phyloP scores from a whole-genome alignment of 1,284 basidiomycete species.

The Malassezia restricta region DNA sequence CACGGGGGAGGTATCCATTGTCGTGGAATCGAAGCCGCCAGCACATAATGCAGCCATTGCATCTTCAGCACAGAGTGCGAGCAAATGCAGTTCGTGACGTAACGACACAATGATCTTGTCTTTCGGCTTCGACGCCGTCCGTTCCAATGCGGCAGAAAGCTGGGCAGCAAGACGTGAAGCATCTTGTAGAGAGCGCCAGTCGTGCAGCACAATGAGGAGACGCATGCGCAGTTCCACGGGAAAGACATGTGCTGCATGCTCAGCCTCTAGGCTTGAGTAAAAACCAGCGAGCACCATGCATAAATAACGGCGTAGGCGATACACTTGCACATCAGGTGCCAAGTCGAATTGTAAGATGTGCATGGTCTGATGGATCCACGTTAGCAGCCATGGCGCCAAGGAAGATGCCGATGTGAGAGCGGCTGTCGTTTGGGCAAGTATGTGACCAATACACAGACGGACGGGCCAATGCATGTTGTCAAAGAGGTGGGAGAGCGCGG shows the following conservation, averaged over 20 bases:
- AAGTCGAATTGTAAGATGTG: slow-evolving; percentile 58
- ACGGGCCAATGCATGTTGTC: background rate
- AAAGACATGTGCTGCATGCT: slow-evolving; percentile 66
- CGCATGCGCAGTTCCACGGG: slow-evolving; percentile 64
- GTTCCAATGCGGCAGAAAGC: slow-evolving; percentile 58
- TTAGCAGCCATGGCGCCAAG: slow-evolving; percentile 33
- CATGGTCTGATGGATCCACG: slow-evolving; percentile 70
- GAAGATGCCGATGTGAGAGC: background rate
- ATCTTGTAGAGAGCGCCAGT: slow-evolving; percentile 77
- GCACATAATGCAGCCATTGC: slow-evolving; percentile 59
- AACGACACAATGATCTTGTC: slow-evolving; percentile 46
- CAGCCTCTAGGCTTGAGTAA: slow-evolving; percentile 62
- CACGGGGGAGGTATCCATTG: slow-evolving; percentile 47
- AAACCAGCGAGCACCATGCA: slow-evolving; percentile 75
- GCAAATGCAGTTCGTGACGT: slow-evolving; percentile 52
- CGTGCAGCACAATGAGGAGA: slow-evolving; percentile 74
- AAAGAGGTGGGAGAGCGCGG: background rate
- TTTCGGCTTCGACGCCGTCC: slow-evolving; percentile 33
- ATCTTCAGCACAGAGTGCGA: slow-evolving; percentile 62
- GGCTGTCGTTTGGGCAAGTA: slow-evolving; percentile 3
- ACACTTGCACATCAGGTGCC: slow-evolving; percentile 59
- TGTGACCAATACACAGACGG: background rate
- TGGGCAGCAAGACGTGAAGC: slow-evolving; percentile 60
- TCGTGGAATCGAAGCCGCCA: background rate
- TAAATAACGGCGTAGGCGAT: slow-evolving; percentile 74